A percentile compares a stretch with the other conserved stretches of the same genome.
These are phyloP conservation scores for Fusarium sp. DNA, from an alignment of 2,329 filamentous ascomycete genomes.

Conservation along the genomic window DNA sequence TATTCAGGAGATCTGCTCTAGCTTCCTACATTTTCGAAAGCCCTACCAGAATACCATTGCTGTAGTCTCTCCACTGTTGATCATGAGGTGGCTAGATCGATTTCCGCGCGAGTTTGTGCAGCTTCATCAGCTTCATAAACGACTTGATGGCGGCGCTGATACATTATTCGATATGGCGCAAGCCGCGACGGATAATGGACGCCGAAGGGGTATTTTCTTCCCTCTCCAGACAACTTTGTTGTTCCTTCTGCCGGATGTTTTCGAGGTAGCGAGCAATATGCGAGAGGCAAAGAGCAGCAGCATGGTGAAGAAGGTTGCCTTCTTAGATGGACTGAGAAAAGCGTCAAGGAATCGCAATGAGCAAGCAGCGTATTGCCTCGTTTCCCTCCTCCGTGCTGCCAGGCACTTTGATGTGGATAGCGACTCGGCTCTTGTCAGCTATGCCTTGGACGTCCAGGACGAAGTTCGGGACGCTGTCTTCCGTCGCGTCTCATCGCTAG, in stretches of 20 bases:
- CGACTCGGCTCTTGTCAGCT: conserved; percentile 71
- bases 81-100: conserved; percentile 72
- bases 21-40: conserved; percentile 72
- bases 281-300: conserved; percentile 69
- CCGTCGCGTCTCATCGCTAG: conserved; percentile 57
- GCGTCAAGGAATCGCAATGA: conserved; percentile 71
- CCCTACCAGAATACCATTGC: conserved; percentile 71
- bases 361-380: conserved; percentile 71
- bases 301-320: conserved; percentile 72
- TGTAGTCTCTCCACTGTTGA: conserved; percentile 68
- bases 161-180: conserved; percentile 75
- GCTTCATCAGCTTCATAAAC: conserved; percentile 67
- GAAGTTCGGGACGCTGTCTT: conserved; percentile 74
- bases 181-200: conserved; percentile 66
- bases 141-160: conserved; percentile 71
- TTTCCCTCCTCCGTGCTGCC: conserved; percentile 68
- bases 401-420: conserved; percentile 70
- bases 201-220: conserved; percentile 64
- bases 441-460: conserved; percentile 74
- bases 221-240: conserved; percentile 70
- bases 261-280: conserved; percentile 74
- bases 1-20: conserved; percentile 72
- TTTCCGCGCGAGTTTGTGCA: conserved; percentile 71
- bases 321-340: conserved; percentile 71
- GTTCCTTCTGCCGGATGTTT: conserved; percentile 73